Conservation (phyloP, 805 yeast species). For the Kluyveromyces siamensis region DNA sequence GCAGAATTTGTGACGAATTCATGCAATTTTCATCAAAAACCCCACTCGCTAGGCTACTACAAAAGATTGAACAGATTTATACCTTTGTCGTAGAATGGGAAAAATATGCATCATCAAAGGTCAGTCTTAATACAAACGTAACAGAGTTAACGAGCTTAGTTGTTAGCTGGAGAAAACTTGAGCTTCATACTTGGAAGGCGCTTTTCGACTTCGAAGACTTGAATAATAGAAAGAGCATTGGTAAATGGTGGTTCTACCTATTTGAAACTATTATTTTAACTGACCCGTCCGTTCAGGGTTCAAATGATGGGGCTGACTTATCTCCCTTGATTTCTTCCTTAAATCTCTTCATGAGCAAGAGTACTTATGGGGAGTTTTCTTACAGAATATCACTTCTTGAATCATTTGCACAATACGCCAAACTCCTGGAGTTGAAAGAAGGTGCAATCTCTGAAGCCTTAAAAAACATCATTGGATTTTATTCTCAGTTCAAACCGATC, state of each 20-base stretch:
- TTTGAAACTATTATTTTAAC: slow-evolving; percentile 68
- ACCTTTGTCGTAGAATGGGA: slow-evolving; percentile 88
- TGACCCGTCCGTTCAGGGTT: slow-evolving; percentile 28
- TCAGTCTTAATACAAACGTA: slow-evolving; percentile 48
- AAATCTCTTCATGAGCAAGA: slow-evolving; percentile 64
- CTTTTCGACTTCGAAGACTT: slow-evolving; percentile 59
- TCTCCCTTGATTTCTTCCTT: slow-evolving; percentile 44
- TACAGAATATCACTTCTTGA: slow-evolving; percentile 50
- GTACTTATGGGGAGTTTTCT: slow-evolving; percentile 66
- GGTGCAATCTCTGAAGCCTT: slow-evolving; percentile 19
- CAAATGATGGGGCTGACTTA: slow-evolving; percentile 15
- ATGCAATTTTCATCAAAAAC: slow-evolving; percentile 50
- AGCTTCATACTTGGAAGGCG: slow-evolving; percentile 75
- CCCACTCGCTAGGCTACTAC: slow-evolving; percentile 70
- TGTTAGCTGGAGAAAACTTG: slow-evolving; percentile 86
- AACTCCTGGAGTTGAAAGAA: slow-evolving; percentile 20
- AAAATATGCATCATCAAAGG: slow-evolving; percentile 74
- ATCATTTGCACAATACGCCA: slow-evolving; percentile 55
- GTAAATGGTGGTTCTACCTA: slow-evolving; percentile 88
- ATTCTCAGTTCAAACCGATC: slow-evolving; percentile 49
- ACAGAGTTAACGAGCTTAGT: slow-evolving; percentile 57
- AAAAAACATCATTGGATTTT: slow-evolving; percentile 43
- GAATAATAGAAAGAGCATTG: slow-evolving; percentile 39
- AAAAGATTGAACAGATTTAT: slow-evolving; percentile 79
- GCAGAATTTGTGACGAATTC: slow-evolving; percentile 57